Evolutionary conservation across 129 eudicot species (phyloP).

Genomic region (Calendula officinalis): DNA sequence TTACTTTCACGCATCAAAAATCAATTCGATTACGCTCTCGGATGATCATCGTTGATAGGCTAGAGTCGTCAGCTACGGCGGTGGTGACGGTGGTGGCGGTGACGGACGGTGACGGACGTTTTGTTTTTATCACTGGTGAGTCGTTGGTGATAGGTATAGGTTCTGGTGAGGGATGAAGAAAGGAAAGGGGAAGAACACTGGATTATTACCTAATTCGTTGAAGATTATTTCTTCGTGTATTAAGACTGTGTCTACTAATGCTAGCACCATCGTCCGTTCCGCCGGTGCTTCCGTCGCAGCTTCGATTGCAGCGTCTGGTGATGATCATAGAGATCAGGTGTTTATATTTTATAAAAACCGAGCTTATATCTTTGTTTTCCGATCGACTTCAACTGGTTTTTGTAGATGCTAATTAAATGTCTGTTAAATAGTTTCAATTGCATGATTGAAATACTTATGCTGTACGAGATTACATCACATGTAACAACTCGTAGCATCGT

Average conservation of each 20-base stretch:
- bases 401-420: conserved; percentile 4
- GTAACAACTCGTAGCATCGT: conserved; percentile 10
- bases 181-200: conserved; percentile 42
- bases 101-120: conserved; percentile 37
- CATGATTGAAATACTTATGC: conserved; percentile 1
- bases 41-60: conserved; percentile 50
- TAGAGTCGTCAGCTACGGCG: conserved; percentile 55
- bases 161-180: conserved; percentile 49
- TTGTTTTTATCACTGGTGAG: conserved; percentile 26
- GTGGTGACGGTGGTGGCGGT: conserved; percentile 48
- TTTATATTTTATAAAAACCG: not conserved
- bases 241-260: conserved; percentile 67
- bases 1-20: conserved; percentile 32
- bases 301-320: conserved; percentile 47
- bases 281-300: conserved; percentile 66
- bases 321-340: conserved; percentile 68
- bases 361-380: not conserved
- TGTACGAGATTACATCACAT: conserved; percentile 3
- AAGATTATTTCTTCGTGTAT: conserved; percentile 69
- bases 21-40: conserved; percentile 32
- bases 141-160: conserved; percentile 34
- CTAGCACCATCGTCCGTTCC: conserved; percentile 71
- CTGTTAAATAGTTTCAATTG: conserved; percentile 9
- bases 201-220: conserved; percentile 58
- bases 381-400: not conserved